Conservation (phyloP, 495 filamentous ascomycete genomes). For the Penicillium pancosmium region DNA sequence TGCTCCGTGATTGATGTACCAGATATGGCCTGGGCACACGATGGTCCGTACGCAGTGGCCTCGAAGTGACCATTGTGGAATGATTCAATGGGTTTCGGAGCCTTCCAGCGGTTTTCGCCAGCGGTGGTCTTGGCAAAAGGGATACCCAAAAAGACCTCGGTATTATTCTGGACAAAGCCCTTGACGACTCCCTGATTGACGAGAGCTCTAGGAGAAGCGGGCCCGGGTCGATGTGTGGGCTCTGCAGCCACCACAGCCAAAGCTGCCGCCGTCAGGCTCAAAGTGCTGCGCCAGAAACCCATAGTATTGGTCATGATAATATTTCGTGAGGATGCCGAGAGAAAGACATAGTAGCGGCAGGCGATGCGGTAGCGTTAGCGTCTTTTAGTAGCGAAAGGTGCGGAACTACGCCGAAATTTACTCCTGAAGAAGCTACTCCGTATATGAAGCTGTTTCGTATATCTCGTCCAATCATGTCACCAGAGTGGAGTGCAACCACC, state of each 20-base stretch:
- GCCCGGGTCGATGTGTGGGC: not conserved
- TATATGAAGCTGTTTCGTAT: too few species aligned
- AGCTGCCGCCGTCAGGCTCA: not conserved
- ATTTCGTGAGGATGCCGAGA: not conserved
- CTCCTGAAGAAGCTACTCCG: too few species aligned
- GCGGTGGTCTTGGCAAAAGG: conserved; percentile 31
- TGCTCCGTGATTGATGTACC: conserved; percentile 24
- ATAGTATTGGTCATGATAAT: not conserved
- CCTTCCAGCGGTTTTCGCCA: conserved; percentile 33
- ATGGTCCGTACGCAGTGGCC: conserved; percentile 26
- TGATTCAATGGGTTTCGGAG: conserved; percentile 19
- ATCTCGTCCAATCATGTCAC: too few species aligned
- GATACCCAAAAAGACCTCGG: conserved; percentile 32
- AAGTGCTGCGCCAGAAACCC: not conserved
- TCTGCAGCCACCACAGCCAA: not conserved
- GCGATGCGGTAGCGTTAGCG: not conserved
- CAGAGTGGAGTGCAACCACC: too few species aligned
- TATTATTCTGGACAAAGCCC: conserved; percentile 25
- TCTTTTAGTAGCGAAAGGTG: not conserved
- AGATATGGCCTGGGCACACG: conserved; percentile 32
- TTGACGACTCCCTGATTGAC: conserved; percentile 1
- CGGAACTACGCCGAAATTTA: not conserved
- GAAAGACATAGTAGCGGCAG: not conserved
- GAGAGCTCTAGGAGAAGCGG: not conserved
- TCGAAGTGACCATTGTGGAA: conserved; percentile 16